Base-by-base conservation (phyloP, 192 early-diverging fungal genomes). In the Coemansia pectinata region DNA sequence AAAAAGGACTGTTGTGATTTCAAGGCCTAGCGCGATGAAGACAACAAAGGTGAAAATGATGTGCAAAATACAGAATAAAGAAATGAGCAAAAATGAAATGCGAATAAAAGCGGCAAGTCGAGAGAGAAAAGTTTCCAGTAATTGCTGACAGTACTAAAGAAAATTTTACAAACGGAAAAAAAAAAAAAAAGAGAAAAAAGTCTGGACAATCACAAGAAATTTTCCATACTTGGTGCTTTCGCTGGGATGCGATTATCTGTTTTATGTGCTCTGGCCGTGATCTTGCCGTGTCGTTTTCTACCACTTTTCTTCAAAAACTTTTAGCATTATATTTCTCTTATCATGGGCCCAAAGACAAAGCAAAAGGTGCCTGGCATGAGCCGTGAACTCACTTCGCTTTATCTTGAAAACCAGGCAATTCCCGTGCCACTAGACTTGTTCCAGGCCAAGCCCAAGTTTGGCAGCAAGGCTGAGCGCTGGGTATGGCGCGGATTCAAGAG, bases 381-480 rank as follows among this genome's bases (percentile, higher is more conserved):
- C 41, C 79, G 79, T 25, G 79, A 82, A 55, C 71, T 82, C 19
- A 70, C 75, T 23, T 82, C 79, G 65, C 69, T 82, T 5, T 82
- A 77, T 21, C 72, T 82, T 17, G 79, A 82, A 33, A 82, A 82
- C 74, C 79, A 77, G 62, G 39, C 70, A 7, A 53, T 82, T 2
- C 74, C 79, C 7, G 79, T 82, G 25, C 48, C 69, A 31, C 74
- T 82, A 45, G 79, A 82, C 44, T 62, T 70, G 48, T 82, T 82
- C 65, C 79, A 91, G 66, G 88, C 90, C 50, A 93, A 92, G 67
- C 91, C 88, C 7, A 89, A 90, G 60, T 85, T 90, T 17, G 87
- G 78, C 70, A 88, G 87, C 47, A 86, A 88, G 60, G 88, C 87
- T 2, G 86, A 83, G 57, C 86, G 83, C 60, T 94, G 92, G 93